Evolutionary conservation across 257 asterid species (phyloP), one percentile per base, ranked within the genome.

Genomic region (Solanum peruvianum): DNA sequence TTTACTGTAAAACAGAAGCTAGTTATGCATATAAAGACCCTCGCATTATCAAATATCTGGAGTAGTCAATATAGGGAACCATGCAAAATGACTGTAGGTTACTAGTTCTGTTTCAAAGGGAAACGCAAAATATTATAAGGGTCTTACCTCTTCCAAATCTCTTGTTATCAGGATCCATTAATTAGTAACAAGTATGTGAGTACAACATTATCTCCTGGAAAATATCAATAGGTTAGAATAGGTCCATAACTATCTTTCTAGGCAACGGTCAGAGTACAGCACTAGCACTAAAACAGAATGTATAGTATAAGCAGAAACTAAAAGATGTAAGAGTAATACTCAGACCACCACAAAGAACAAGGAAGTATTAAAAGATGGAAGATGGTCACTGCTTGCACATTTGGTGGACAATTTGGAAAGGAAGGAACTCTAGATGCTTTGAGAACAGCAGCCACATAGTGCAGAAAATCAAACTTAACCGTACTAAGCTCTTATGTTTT

Each of bases 61-160:
- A 35, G 52, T 37, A 14, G 20, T 18, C 85, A 80, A 80, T 18
- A 20, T 31, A 49, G 44, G 69, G 67, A 52, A 47, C 20, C 85
- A 80, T 80, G 67, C 85, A 80, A 10, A 66, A 86, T 9, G 60
- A 31, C 31, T 41, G 16, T 31, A 23, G n/a, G 31, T 73, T 86
- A 75, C 31, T 27, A 44, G 23, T 20, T 84, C 80, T 62, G 87
- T 41, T 84, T 62, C 64, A 41, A 27, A 47, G 87, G 83, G 41
- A 23, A n/a, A 47, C 77, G 39, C 21, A 62, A 58, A 66, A 84
- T 13, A 21, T 9, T 66, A 21, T 41, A 82, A 67, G 44, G 84
- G 83, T 42, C 80, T 87, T 92, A 96, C 99, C 99, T 95, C 97
- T 93, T 93, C 99, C 99, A 89, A 96, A 97, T 90, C 93, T 97